Conservation (phyloP, 371 early-diverging fungal species). For the Fennellomyces sp. region DNA sequence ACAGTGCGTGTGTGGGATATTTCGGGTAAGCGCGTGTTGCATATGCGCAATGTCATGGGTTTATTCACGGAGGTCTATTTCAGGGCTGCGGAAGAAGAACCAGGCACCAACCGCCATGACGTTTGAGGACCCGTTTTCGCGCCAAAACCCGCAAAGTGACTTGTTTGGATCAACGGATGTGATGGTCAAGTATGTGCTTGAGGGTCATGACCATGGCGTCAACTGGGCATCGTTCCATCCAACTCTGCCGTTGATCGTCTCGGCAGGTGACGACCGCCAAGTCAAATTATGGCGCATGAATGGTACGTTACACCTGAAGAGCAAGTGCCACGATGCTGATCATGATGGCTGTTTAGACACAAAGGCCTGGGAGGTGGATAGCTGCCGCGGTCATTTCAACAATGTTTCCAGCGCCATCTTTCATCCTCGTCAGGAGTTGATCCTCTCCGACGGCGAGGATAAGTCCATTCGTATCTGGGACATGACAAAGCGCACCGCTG, state of each 20-base stretch:
- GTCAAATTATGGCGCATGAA: constrained; percentile 99
- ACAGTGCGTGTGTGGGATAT: constrained; percentile 99
- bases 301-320: constrained; percentile 50
- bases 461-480: constrained; percentile 98
- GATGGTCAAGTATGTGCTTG: constrained; percentile 96
- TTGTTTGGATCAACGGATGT: constrained; percentile 95
- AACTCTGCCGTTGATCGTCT: constrained; percentile 90
- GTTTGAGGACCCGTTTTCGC: constrained; percentile 60
- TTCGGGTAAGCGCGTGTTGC: too few relatives aligned
- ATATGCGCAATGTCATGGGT: not conserved
- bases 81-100: constrained; percentile 86
- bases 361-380: constrained; percentile 97
- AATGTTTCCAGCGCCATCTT: constrained; percentile 94
- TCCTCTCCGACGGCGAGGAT: constrained; percentile 96
- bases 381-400: constrained; percentile 98
- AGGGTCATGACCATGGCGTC: constrained; percentile 99
- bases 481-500: constrained; percentile 88
- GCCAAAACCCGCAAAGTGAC: constrained; percentile 74
- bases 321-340: not conserved
- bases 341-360: constrained; percentile 62
- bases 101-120: constrained; percentile 61
- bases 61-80: not conserved
- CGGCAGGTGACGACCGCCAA: constrained; percentile 98
- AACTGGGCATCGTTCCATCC: constrained; percentile 98
- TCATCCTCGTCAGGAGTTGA: constrained; percentile 92